Percentiles rank a stretch among this genome's conserved stretches.
phyloP scores from a whole-genome alignment of 2,329 filamentous ascomycete genomes.

The Ophiostoma sp. region DNA sequence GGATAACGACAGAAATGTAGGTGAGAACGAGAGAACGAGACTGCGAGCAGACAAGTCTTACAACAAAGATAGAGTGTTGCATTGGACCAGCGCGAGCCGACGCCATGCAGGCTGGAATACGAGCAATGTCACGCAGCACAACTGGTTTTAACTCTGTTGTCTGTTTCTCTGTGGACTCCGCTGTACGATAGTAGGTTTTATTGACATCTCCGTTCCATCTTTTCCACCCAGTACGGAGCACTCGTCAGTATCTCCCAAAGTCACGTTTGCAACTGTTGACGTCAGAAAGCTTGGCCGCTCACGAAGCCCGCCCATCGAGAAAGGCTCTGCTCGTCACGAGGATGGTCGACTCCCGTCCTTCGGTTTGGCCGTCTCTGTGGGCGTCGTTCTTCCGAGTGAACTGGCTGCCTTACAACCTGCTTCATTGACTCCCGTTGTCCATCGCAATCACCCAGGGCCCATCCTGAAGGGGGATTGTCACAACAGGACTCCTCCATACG shows the following conservation, averaged over 20 bases:
- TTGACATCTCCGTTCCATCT: neutral
- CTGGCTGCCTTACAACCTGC: no score
- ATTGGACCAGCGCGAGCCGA: neutral
- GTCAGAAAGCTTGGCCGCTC: neutral
- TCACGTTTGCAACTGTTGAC: neutral
- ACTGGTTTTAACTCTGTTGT: neutral
- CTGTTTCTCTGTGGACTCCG: neutral
- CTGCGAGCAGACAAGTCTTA: neutral
- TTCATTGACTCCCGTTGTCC: no score
- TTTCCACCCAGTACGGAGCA: no score
- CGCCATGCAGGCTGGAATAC: slow-evolving; percentile 3
- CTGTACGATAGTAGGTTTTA: neutral
- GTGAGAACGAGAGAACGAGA: neutral
- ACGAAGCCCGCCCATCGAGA: neutral
- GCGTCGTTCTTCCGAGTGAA: no score
- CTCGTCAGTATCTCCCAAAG: neutral
- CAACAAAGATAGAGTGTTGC: neutral
- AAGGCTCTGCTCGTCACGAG: no score
- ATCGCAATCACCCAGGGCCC: neutral
- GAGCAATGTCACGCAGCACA: slow-evolving; percentile 1
- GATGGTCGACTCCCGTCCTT: no score
- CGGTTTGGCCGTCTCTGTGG: no score
- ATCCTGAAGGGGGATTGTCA: no score
- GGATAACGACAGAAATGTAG: no score
- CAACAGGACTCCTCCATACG: neutral